These are phyloP conservation scores for Toxoplasma gondii DNA, from an alignment of 169 alveolate species.

Conservation along the genomic window DNA sequence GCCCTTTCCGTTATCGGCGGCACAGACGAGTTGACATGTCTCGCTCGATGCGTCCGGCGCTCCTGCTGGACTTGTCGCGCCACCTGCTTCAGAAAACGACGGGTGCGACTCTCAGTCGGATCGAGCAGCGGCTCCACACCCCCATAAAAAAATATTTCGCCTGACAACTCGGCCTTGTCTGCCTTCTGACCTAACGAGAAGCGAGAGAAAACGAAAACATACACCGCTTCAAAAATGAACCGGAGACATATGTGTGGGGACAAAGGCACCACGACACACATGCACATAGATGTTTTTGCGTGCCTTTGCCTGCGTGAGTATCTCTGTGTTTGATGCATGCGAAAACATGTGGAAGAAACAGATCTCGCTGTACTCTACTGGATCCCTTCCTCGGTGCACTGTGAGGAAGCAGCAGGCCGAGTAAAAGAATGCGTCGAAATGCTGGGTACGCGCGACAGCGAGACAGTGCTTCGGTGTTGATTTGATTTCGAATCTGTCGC, in stretches of 20 bases:
- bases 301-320: no score
- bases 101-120: not conserved
- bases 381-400: no score
- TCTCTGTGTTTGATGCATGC: no score
- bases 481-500: not conserved
- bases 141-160: constrained; percentile 27
- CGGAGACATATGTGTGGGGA: not conserved
- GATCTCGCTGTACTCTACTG: no score
- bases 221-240: not conserved
- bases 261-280: not conserved
- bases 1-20: not conserved
- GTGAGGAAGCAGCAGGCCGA: not conserved
- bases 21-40: not conserved
- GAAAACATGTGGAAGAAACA: no score
- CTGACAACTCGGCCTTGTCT: constrained; percentile 29
- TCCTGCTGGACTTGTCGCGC: constrained; percentile 4
- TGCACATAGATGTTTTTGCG: no score
- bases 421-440: not conserved
- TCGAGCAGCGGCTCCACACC: constrained; percentile 19
- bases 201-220: not conserved
- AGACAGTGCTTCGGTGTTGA: no score
- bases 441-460: not conserved
- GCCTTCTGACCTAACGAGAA: not conserved
- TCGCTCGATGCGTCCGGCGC: not conserved
- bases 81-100: not conserved